Evolutionary conservation across 169 alveolate genomes (phyloP).

Genomic region (Cryptosporidium parvum): DNA sequence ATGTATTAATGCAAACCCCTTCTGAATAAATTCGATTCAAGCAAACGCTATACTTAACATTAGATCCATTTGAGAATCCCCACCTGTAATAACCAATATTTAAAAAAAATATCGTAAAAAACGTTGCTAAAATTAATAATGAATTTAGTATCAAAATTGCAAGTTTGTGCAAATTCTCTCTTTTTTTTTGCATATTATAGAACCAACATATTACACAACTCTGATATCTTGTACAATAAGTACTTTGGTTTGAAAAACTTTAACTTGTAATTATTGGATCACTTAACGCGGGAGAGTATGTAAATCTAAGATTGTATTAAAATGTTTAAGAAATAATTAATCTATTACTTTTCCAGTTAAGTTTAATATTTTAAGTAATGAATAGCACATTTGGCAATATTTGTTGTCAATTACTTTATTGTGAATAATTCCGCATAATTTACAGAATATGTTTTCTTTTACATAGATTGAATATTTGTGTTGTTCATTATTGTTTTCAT

Average conservation of each 20-base stretch:
- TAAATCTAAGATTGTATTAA: not conserved
- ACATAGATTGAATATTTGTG: not conserved
- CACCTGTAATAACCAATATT: slow-evolving; percentile 16
- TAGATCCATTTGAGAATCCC: slow-evolving; percentile 48
- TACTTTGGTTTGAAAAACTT: not conserved
- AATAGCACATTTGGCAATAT: not conserved
- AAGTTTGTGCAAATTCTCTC: not conserved
- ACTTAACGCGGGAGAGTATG: not conserved
- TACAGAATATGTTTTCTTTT: not conserved
- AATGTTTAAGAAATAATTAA: not conserved
- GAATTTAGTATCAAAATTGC: not conserved
- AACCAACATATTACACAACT: not conserved
- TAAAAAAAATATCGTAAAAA: slow-evolving; percentile 15
- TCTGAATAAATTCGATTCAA: not conserved
- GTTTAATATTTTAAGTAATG: not conserved
- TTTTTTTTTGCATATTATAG: not conserved
- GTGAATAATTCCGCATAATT: not conserved
- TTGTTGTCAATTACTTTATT: not conserved
- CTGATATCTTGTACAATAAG: not conserved
- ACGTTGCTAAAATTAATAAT: not conserved
- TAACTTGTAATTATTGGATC: not conserved
- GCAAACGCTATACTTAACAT: slow-evolving; percentile 11
- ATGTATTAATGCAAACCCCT: slow-evolving; percentile 31
- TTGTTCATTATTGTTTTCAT: not conserved
- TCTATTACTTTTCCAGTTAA: not conserved